These are phyloP conservation scores for Thalia dealbata DNA, from an alignment of 176 grass and related monocot species.

Conservation along the genomic window DNA sequence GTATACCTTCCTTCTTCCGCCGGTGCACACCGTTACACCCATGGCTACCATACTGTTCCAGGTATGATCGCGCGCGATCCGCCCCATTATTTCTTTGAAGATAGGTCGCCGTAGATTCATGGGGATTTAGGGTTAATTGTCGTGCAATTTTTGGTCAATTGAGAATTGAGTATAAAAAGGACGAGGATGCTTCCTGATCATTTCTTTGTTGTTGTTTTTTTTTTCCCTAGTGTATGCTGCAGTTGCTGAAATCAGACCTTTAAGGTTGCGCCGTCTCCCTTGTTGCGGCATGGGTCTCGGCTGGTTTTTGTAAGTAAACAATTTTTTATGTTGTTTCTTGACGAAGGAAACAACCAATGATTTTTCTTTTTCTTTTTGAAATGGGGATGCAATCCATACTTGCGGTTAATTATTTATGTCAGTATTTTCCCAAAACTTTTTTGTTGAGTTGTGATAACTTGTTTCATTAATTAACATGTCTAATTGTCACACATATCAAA, in stretches of 20 bases:
- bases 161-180: neutral
- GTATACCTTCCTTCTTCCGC: constrained; percentile 31
- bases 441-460: neutral
- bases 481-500: neutral
- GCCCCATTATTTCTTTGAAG: neutral
- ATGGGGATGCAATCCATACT: neutral
- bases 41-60: constrained; percentile 57
- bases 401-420: neutral
- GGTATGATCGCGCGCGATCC: constrained; percentile 27
- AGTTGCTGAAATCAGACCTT: constrained; percentile 73
- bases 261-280: constrained; percentile 70
- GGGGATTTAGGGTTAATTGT: neutral
- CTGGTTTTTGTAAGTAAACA: constrained; percentile 67
- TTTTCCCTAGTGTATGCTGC: constrained; percentile 53
- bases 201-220: constrained; percentile 3
- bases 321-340: neutral
- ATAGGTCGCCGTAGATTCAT: neutral
- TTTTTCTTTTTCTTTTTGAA: too few species aligned
- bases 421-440: constrained; percentile 2
- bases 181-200: neutral
- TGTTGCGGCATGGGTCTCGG: constrained; percentile 87
- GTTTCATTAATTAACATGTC: neutral
- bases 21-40: constrained; percentile 45
- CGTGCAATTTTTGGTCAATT: neutral
- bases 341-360: too few species aligned